Percentiles rank a stretch among this genome's conserved stretches.
These are phyloP conservation scores for Pleurotus tuoliensis DNA, from an alignment of 768 basidiomycete species.

Conservation along the genomic window DNA sequence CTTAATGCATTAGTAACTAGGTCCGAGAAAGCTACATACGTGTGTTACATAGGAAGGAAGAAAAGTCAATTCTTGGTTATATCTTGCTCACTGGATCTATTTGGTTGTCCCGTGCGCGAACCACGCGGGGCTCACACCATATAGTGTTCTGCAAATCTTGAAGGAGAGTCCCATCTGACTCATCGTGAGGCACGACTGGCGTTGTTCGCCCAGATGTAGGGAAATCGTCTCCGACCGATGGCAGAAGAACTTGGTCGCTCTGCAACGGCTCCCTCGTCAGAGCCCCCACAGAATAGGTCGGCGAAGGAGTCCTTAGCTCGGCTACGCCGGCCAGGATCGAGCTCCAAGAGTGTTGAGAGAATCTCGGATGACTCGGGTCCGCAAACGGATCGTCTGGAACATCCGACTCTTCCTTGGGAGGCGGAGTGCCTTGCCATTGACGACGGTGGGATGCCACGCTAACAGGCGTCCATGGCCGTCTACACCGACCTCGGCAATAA, in stretches of 20 bases:
- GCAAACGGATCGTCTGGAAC: constrained; percentile 4
- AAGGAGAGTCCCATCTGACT: constrained; percentile 17
- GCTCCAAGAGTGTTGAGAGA: background rate
- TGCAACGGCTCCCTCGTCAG: constrained; percentile 10
- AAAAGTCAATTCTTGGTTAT: background rate
- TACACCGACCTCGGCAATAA: background rate
- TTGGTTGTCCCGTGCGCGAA: background rate
- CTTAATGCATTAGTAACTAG: background rate
- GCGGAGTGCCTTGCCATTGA: background rate
- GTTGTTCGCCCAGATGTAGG: constrained; percentile 26
- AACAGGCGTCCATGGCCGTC: constrained; percentile 6
- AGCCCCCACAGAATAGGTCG: background rate
- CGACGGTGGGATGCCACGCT: constrained; percentile 5
- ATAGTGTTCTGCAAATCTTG: constrained; percentile 16
- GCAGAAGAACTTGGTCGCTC: constrained; percentile 8
- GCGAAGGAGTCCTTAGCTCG: constrained; percentile 2
- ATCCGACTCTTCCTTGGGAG: background rate
- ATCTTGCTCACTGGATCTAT: background rate
- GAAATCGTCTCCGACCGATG: constrained; percentile 17
- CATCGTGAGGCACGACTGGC: constrained; percentile 23
- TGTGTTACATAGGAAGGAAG: background rate
- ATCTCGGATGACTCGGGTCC: background rate
- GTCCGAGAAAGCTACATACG: background rate
- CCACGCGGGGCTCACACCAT: constrained; percentile 3
- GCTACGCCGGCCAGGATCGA: background rate